Percentiles rank a stretch among this genome's conserved stretches.
phyloP scores from a whole-genome alignment of 1,284 basidiomycete species.

The Apiotrichum siamense region DNA sequence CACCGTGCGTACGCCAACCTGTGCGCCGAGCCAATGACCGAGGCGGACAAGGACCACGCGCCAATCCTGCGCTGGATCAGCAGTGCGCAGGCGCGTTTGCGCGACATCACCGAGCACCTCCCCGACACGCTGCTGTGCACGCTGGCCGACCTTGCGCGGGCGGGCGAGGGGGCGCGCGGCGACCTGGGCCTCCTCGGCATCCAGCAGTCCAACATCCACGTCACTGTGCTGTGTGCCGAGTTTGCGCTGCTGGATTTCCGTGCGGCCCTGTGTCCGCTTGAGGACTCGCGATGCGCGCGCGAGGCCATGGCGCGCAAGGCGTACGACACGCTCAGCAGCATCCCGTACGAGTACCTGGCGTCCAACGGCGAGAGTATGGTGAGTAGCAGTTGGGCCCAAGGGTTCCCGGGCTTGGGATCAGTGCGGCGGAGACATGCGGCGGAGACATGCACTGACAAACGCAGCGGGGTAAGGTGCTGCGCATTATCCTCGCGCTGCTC shows the following conservation, averaged over 20 bases:
- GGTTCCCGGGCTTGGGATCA: no score
- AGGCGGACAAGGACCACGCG: background rate
- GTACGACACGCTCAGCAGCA: slow-evolving; percentile 21
- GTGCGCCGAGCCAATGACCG: background rate
- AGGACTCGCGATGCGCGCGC: slow-evolving; percentile 21
- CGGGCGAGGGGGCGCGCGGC: slow-evolving; percentile 4
- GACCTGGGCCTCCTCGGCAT: slow-evolving; percentile 18
- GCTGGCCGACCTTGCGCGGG: background rate
- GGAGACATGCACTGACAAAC: background rate
- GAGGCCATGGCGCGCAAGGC: slow-evolving; percentile 26
- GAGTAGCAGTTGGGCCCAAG: no score
- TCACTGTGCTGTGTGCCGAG: slow-evolving; percentile 27
- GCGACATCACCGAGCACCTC: slow-evolving; percentile 2
- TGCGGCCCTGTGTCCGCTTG: slow-evolving; percentile 18
- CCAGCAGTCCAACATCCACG: slow-evolving; percentile 29
- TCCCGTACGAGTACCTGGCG: slow-evolving; percentile 30
- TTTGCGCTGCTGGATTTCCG: slow-evolving; percentile 30
- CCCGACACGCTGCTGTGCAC: background rate
- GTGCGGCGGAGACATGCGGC: no score
- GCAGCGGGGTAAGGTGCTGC: slow-evolving; percentile 31
- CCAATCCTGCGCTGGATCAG: slow-evolving; percentile 2
- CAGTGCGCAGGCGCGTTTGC: slow-evolving; percentile 1
- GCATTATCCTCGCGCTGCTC: slow-evolving; percentile 28
- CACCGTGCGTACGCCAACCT: slow-evolving; percentile 22
- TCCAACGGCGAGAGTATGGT: slow-evolving; percentile 36